These are phyloP conservation scores for Pulveroboletus sp. DNA, from an alignment of 1,284 basidiomycete genomes.

Conservation along the genomic window DNA sequence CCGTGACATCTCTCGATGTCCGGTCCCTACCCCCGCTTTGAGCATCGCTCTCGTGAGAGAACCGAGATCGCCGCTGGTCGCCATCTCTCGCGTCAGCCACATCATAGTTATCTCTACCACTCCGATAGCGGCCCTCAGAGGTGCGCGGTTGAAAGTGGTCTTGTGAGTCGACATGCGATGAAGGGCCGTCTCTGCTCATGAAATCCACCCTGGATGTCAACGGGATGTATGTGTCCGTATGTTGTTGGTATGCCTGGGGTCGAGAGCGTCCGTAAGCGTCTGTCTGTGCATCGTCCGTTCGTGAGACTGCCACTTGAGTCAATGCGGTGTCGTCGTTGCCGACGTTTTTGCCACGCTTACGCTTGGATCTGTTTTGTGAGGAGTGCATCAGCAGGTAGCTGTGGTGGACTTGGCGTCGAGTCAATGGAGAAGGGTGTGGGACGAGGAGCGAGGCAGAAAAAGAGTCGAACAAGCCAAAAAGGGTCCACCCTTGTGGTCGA, in stretches of 20 bases:
- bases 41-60: slow-evolving; percentile 37
- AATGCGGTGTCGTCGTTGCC: slow-evolving; percentile 44
- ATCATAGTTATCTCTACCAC: slow-evolving; percentile 50
- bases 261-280: slow-evolving; percentile 42
- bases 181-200: slow-evolving; percentile 41
- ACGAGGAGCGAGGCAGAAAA: slow-evolving; percentile 20
- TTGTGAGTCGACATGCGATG: slow-evolving; percentile 48
- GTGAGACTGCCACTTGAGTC: slow-evolving; percentile 42
- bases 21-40: slow-evolving; percentile 41
- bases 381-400: slow-evolving; percentile 43
- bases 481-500: slow-evolving; percentile 18
- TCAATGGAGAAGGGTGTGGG: slow-evolving; percentile 22
- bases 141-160: slow-evolving; percentile 48
- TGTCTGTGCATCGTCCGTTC: slow-evolving; percentile 43
- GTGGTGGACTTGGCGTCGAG: slow-evolving; percentile 32
- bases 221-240: slow-evolving; percentile 47
- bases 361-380: slow-evolving; percentile 44
- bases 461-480: slow-evolving; percentile 31
- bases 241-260: slow-evolving; percentile 39
- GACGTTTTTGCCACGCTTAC: slow-evolving; percentile 45
- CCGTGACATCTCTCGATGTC: slow-evolving; percentile 42
- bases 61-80: slow-evolving; percentile 43
- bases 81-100: slow-evolving; percentile 39
- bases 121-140: slow-evolving; percentile 46
- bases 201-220: slow-evolving; percentile 35